Percentiles rank a stretch among this genome's conserved stretches.
Conservation (phyloP, 371 early-diverging fungal species). For the Fennellomyces sp. region DNA sequence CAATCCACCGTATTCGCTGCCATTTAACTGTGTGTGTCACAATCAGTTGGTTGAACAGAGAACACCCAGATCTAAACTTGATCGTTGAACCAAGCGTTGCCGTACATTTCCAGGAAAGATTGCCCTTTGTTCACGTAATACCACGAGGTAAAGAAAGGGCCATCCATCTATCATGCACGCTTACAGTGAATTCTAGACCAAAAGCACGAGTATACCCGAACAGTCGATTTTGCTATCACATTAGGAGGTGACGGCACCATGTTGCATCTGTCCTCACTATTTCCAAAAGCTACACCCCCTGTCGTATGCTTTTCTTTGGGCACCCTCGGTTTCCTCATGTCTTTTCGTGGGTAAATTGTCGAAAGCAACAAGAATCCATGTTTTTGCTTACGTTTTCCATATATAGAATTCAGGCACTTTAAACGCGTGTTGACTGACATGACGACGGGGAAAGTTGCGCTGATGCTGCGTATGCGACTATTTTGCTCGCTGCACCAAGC, state of each 20-base stretch:
- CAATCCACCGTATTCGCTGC: not conserved
- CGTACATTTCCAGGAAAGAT: constrained; percentile 48
- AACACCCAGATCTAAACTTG: constrained; percentile 64
- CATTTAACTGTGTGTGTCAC: not conserved
- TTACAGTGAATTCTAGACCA: constrained; percentile 10
- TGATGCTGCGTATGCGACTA: constrained; percentile 80
- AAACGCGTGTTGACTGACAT: constrained; percentile 59
- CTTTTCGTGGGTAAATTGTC: constrained; percentile 60
- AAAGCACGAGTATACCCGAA: constrained; percentile 55
- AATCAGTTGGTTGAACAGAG: constrained; percentile 64
- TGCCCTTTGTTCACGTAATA: constrained; percentile 64
- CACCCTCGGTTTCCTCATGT: constrained; percentile 89
- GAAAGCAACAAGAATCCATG: not conserved
- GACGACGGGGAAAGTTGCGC: constrained; percentile 60
- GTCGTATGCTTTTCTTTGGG: constrained; percentile 92
- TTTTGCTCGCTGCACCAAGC: constrained; percentile 64
- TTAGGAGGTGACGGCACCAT: constrained; percentile 98
- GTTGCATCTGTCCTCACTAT: constrained; percentile 85
- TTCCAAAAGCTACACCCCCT: constrained; percentile 83
- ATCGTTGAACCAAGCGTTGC: constrained; percentile 71
- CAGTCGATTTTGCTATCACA: constrained; percentile 87
- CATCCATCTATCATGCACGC: not conserved
- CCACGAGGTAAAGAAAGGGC: constrained; percentile 38
- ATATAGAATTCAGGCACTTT: constrained; percentile 66
- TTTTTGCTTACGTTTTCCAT: not conserved